These are phyloP conservation scores for Geotrichum reessii DNA, from an alignment of 1,139 yeast genomes.

Conservation along the genomic window DNA sequence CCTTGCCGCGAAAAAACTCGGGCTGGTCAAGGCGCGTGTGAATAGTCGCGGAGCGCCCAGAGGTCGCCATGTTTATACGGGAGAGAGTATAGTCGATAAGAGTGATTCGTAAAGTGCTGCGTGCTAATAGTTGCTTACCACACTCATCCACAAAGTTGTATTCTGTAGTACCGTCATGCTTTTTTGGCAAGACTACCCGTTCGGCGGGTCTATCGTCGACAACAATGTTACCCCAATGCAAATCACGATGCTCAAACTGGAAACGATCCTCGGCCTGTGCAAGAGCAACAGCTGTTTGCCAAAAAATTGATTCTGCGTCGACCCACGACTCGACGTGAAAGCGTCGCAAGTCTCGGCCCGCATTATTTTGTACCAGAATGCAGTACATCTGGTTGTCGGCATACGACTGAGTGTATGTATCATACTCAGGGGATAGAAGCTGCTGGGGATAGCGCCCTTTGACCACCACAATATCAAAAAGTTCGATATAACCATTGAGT, in stretches of 20 bases:
- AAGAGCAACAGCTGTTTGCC: slow-evolving; percentile 46
- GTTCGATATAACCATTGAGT: slow-evolving; percentile 41
- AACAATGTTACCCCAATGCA: slow-evolving; percentile 56
- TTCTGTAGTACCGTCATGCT: not conserved
- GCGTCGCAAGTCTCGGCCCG: slow-evolving; percentile 46
- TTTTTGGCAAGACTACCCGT: not conserved
- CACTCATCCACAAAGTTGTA: slow-evolving; percentile 11
- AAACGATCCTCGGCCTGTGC: slow-evolving; percentile 46
- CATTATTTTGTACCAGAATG: slow-evolving; percentile 43
- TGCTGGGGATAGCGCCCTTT: slow-evolving; percentile 42
- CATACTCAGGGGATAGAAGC: slow-evolving; percentile 46
- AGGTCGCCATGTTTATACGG: slow-evolving; percentile 37
- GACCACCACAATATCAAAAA: slow-evolving; percentile 44
- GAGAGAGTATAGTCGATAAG: slow-evolving; percentile 54
- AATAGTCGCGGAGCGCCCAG: slow-evolving; percentile 20
- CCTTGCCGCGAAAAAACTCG: slow-evolving; percentile 46
- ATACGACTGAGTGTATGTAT: slow-evolving; percentile 28
- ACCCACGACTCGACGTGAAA: slow-evolving; percentile 45
- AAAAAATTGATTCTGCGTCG: slow-evolving; percentile 50
- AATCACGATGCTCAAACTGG: slow-evolving; percentile 62
- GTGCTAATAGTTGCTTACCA: slow-evolving; percentile 16
- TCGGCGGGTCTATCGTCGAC: slow-evolving; percentile 24
- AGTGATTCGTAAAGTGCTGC: slow-evolving; percentile 38
- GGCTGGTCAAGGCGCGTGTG: slow-evolving; percentile 44
- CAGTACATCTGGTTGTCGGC: slow-evolving; percentile 40